Conservation (phyloP, 2,329 filamentous ascomycete species). For the Aspergillus pseudoviridinutans region DNA sequence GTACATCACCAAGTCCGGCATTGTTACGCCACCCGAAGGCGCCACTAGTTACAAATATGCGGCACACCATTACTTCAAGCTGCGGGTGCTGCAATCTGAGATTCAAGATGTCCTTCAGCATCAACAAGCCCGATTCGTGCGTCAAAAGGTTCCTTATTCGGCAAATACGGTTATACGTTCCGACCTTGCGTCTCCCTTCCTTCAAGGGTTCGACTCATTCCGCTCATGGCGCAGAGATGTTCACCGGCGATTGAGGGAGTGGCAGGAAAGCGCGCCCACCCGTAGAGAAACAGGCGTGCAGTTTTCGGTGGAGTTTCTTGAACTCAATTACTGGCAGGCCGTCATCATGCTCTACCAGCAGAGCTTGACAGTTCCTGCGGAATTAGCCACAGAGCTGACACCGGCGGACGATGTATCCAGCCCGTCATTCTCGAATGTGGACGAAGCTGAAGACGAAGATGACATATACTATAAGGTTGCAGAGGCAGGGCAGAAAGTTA, state of each 20-base stretch:
- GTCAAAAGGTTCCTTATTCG: conserved; percentile 60
- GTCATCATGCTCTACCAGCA: conserved; percentile 95
- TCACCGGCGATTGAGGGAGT: conserved; percentile 75
- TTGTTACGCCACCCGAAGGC: conserved; percentile 58
- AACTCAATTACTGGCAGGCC: conserved; percentile 97
- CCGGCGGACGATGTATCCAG: conserved; percentile 57
- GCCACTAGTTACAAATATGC: conserved; percentile 85
- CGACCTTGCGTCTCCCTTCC: conserved; percentile 76
- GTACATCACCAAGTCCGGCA: conserved; percentile 77
- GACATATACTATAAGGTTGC: conserved; percentile 91
- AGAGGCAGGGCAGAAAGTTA: conserved; percentile 87
- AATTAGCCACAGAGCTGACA: conserved; percentile 73
- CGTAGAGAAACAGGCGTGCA: conserved; percentile 77
- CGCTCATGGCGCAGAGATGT: conserved; percentile 85
- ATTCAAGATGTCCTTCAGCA: conserved; percentile 92
- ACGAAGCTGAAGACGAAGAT: conserved; percentile 69
- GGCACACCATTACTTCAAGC: conserved; percentile 84
- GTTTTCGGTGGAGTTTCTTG: conserved; percentile 84
- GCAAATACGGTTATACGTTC: conserved; percentile 72
- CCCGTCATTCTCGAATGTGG: conserved; percentile 45
- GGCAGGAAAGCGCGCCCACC: conserved; percentile 78
- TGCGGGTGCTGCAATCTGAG: conserved; percentile 86
- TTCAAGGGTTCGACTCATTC: conserved; percentile 80
- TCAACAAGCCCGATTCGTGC: conserved; percentile 78
- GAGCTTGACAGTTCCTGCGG: conserved; percentile 77